Percentiles rank a stretch among this genome's conserved stretches.
Evolutionary conservation across 106 monocot genomes (phyloP).

Genomic region (Triglochin maritima): DNA sequence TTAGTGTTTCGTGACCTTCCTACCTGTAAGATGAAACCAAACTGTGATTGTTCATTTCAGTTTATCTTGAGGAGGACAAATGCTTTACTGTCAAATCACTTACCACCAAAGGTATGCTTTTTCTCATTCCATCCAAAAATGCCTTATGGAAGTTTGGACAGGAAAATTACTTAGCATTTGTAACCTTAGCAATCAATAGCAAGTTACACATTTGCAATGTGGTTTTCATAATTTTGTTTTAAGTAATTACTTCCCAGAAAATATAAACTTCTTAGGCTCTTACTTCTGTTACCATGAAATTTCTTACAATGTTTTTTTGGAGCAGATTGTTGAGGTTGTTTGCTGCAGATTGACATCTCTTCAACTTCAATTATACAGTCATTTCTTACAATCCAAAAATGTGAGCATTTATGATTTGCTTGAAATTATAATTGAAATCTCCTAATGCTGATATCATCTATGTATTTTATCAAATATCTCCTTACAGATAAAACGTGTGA

Average conservation of each 20-base stretch:
- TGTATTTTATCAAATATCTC: slow-evolving; percentile 1
- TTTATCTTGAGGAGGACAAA: slow-evolving; percentile 98
- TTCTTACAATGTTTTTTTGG: no score
- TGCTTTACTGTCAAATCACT: slow-evolving; percentile 91
- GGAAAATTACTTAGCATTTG: no score
- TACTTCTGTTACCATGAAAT: no score
- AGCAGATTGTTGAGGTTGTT: slow-evolving; percentile 88
- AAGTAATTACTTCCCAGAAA: no score
- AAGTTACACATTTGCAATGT: no score
- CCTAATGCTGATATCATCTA: neutral
- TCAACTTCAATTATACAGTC: slow-evolving; percentile 68
- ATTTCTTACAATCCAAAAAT: slow-evolving; percentile 97
- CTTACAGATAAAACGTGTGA: slow-evolving; percentile 57
- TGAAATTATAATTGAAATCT: neutral
- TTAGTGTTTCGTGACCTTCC: no score
- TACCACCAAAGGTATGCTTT: slow-evolving; percentile 86
- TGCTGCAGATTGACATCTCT: slow-evolving; percentile 90
- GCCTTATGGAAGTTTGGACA: neutral
- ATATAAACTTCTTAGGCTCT: no score
- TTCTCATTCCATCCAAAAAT: neutral
- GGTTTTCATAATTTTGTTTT: no score
- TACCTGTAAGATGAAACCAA: neutral
- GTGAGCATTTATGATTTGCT: slow-evolving; percentile 23
- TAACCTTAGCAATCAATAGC: no score
- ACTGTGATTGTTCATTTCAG: slow-evolving; percentile 31